Base-by-base conservation (phyloP, 805 yeast genomes). In the Scheffersomyces amazonensis region DNA sequence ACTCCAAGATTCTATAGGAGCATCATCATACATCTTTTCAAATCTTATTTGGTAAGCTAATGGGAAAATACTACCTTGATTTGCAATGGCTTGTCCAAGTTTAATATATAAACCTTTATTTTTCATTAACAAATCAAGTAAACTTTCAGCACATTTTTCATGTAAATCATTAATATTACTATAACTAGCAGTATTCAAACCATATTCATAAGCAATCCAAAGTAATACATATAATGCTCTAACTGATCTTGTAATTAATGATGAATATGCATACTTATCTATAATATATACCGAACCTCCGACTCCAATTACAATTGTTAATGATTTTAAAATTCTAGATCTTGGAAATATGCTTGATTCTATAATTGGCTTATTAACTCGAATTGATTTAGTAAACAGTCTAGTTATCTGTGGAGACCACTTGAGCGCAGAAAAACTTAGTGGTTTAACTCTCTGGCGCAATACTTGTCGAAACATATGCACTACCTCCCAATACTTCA, bases 61-160 rank as follows among this genome's bases (percentile, higher is more conserved):
- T 2, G 95, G 95, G 46, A 85, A 76, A 50, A 82, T 66, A 19
- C 73, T 61, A 1, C 87, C 80, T 54, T 86, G 93, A 51, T 84
- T 78, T 2, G 93, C 91, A 32, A 85, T 71, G 36, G 86, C 81
- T 66, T 85, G 93, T 17, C 93, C 95, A 48, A 83, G 58, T 55
- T 85, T 85, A 55, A 86, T 80, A 53, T 83, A 86, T 15, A 86
- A 66, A 1, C 73, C 73, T 45, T 63, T 66, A 43, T 67, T 66
- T 7, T 42, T 37, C 43, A 51, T 48, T 19, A 67, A 38, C 49
- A 66, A 44, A 23, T 57, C 39, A 13, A 63, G 47, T 12, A 66
- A 46, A 29, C 40, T 40, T 32, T 60, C 71, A 4, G 91, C 77
- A 25, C 77, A 75, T 19, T 76, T 58, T 40, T 76, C 79, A 47